phyloP scores from a whole-genome alignment of 2,329 filamentous ascomycete species.

The Verticillium albo-atrum region DNA sequence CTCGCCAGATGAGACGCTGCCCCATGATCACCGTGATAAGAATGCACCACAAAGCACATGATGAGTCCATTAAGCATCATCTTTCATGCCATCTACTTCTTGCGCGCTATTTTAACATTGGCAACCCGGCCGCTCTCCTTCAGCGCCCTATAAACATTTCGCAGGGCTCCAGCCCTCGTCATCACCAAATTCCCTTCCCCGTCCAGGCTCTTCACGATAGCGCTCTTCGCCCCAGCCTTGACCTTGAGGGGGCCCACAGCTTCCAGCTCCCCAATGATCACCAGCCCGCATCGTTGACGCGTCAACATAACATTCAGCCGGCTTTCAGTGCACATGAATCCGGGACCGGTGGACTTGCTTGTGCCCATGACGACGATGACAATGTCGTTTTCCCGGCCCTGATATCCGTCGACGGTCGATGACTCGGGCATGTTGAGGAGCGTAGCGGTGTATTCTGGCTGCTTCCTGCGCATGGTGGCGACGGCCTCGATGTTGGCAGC shows the following conservation, averaged over 20 bases:
- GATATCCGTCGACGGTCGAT: constrained; percentile 13
- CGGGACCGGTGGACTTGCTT: constrained; percentile 2
- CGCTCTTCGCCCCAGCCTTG: neutral
- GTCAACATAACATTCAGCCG: constrained; percentile 15
- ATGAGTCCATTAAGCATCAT: too few species aligned
- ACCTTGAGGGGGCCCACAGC: neutral
- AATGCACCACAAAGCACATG: too few species aligned
- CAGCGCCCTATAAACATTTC: neutral
- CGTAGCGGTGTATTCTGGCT: constrained; percentile 3
- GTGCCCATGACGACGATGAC: constrained; percentile 15
- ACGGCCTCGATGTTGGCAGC: constrained; percentile 10
- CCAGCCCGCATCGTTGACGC: constrained; percentile 10
- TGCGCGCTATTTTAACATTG: neutral
- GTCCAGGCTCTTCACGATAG: neutral
- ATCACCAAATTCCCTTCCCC: neutral
- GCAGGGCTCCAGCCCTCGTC: neutral
- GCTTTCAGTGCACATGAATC: constrained; percentile 8
- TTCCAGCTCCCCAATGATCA: constrained; percentile 17
- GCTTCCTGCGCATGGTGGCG: constrained; percentile 5
- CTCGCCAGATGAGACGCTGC: too few species aligned
- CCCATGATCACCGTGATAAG: too few species aligned
- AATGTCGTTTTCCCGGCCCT: constrained; percentile 17
- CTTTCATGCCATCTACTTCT: neutral
- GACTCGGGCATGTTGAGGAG: constrained; percentile 6
- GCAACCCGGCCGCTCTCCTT: neutral